phyloP scores from a whole-genome alignment of 345 rosid species.

The Gossypium turneri region DNA sequence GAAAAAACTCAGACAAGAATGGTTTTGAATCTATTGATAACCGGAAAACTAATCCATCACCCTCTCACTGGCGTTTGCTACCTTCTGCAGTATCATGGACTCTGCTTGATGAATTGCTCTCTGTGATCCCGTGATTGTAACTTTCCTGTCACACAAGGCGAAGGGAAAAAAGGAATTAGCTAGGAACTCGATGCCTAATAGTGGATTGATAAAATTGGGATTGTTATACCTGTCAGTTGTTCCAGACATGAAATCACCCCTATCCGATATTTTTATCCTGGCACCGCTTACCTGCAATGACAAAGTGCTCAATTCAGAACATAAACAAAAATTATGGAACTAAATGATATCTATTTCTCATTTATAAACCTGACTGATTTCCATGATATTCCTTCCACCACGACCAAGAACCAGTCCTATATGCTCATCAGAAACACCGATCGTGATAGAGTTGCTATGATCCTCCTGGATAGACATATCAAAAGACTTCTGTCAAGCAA shows the following conservation, averaged over 20 bases:
- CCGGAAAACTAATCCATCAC: constrained; percentile 42
- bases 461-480: constrained; percentile 61
- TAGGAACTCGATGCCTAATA: neutral
- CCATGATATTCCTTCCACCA: constrained; percentile 94
- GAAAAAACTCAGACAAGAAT: constrained; percentile 18
- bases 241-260: constrained; percentile 95
- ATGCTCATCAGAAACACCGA: constrained; percentile 90
- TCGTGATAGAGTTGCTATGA: constrained; percentile 56
- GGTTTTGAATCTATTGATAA: neutral
- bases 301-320: constrained; percentile 15
- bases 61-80: constrained; percentile 79
- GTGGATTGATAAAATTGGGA: neutral
- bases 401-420: constrained; percentile 97
- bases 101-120: constrained; percentile 85
- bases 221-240: constrained; percentile 71
- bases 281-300: constrained; percentile 82
- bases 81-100: constrained; percentile 92
- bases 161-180: neutral
- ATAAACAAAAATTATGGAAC: neutral
- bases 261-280: constrained; percentile 84
- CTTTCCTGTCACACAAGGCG: constrained; percentile 59
- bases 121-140: constrained; percentile 86
- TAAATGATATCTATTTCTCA: neutral
- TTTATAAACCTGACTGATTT: constrained; percentile 76
- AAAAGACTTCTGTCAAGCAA: constrained; percentile 16